Evolutionary conservation across 257 asterid species (phyloP), one percentile per base, ranked within the genome.

Genomic region (Plectranthus barbatus): DNA sequence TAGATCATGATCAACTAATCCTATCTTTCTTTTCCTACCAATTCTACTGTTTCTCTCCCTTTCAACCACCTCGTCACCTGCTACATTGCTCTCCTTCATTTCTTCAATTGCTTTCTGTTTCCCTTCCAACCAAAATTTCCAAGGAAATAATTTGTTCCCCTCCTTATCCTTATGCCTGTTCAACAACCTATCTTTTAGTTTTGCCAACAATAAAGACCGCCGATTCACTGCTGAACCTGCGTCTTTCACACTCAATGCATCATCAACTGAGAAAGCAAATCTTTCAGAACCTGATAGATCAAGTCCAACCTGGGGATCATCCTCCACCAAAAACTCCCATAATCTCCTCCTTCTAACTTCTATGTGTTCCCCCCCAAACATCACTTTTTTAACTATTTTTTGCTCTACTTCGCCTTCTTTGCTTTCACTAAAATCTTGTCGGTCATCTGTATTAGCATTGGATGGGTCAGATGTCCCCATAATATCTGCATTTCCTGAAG

Each of bases 201-300:
- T 91, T 21, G 98, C 77, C 66, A 86, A 68, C 72, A 91, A 61
- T 65, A 91, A 73, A 4, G 95, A 91, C 73, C 96, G 83, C 66
- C 95, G 78, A 72, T 72, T 82, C 79, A 74, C 88, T 1, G 94
- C 94, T 62, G 95, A 83, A 67, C 91, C 95, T 23, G 95, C 88
- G 62, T 71, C 68, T 15, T 79, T 91, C 68, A 88, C 92, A 48
- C 91, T 88, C 63, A 86, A 69, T 9, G 98, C 98, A 70, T 91
- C 95, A 59, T 88, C 94, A 47, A 91, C 96, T 0, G 98, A 86
- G 79, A 91, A 91, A 7, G 98, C 95, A 66, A 91, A 91, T 68
- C 98, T 83, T 66, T 88, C 95, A 13, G 98, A 88, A 62, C 98
- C 98, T 0, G 98, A 91, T 56, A 91, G 84, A 88, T 91, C 96